Evolutionary conservation across 78 protist species (phyloP), one percentile per base, ranked within the genome.

Genomic region (Polysphondylium violaceum): DNA sequence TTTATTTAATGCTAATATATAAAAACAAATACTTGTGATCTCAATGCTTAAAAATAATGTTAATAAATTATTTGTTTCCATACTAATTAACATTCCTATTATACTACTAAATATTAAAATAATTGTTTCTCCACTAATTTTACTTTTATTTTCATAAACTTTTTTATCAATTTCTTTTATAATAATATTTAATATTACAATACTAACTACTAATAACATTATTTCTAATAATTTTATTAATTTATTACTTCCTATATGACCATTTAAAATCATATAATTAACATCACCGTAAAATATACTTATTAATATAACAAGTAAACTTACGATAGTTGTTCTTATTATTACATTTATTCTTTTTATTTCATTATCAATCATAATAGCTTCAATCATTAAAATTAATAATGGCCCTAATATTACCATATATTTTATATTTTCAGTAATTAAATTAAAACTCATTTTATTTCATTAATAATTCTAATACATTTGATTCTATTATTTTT

Each of bases 61-160:
- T 7, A 58, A 23, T 58, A 58, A 58, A 58, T 58, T 58, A n/a
- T n/a, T 9, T 58, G 64, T 29, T 58, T 58, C 64, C 64, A 58
- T 58, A 58, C 64, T 58, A n/a, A 58, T 58, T 58, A 58, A 58
- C 64, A 58, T 58, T 58, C 64, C 64, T 19, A 58, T n/a, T 19
- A 58, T 58, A 58, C 64, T 58, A n/a, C 64, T n/a, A 58, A 23
- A 58, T 29, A 58, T 58, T 58, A 58, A n/a, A 2, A 61, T 61
- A 9, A 61, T 16, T 0, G 40, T 35, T 61, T 61, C 71, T 61
- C 35, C 71, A 25, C 40, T 61, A 1, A 61, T 61, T 61, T 61
- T 61, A 29, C 40, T 61, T 61, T 61, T 61, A 14, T 6, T 33
- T 61, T 43, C 71, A 16, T n/a, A n/a, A n/a, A n/a, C n/a, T n/a